Conservation (phyloP, 768 basidiomycete genomes). For the Udeniomyces megalosporus region DNA sequence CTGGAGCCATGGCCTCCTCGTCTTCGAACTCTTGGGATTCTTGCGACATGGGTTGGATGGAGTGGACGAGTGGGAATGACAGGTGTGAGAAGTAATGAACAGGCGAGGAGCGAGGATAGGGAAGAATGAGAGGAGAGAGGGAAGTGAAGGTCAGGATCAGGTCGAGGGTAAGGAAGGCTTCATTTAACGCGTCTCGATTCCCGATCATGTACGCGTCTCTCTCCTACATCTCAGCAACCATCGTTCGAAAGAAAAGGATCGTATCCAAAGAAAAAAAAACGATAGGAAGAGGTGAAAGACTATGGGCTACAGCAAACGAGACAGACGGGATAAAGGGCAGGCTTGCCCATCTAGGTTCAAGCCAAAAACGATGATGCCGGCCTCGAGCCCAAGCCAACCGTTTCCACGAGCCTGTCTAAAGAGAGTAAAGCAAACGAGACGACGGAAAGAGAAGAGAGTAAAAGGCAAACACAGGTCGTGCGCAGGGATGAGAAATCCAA, state of each 20-base stretch:
- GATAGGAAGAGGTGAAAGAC: neutral
- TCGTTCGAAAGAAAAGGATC: too few species aligned
- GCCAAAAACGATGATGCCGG: too few species aligned
- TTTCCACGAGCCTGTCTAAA: too few species aligned
- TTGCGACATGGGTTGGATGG: neutral
- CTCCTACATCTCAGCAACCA: too few species aligned
- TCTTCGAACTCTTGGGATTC: neutral
- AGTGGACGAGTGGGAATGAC: too few species aligned
- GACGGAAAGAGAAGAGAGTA: neutral
- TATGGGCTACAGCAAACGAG: neutral
- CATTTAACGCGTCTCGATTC: neutral
- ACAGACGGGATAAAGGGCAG: neutral
- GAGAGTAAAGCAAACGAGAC: neutral
- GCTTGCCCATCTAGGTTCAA: too few species aligned
- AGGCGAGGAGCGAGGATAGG: neutral
- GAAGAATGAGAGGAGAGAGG: neutral
- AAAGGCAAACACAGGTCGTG: neutral
- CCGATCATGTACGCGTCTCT: neutral
- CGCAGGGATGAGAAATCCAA: neutral
- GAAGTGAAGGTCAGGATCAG: neutral
- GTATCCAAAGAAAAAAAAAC: neutral
- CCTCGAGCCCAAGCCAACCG: too few species aligned
- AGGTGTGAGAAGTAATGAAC: neutral
- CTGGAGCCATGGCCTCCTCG: slow-evolving; percentile 34
- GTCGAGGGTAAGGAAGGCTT: neutral